Percentiles rank a stretch among this genome's conserved stretches.
phyloP scores from a whole-genome alignment of 805 yeast genomes.

The Saccharomycopsis fodiens region DNA sequence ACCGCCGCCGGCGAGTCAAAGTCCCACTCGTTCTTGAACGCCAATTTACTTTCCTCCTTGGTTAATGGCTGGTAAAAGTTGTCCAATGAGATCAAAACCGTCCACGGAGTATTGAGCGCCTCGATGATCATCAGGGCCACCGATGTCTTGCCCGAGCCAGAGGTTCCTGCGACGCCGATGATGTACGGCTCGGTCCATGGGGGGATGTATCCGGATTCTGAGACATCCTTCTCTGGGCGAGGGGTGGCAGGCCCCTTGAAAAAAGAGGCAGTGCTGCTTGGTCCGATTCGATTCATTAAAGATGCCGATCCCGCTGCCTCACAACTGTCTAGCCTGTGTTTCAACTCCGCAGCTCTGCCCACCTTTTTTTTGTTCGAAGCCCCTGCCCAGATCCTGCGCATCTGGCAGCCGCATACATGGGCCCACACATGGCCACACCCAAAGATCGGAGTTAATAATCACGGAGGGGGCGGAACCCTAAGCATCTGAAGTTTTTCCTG shows the following conservation, averaged over 20 bases:
- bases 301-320: too few relatives aligned
- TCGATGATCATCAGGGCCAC: slow-evolving; percentile 78
- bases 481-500: too few relatives aligned
- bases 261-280: neutral
- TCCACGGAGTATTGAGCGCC: slow-evolving; percentile 85
- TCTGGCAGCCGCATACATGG: too few relatives aligned
- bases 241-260: neutral
- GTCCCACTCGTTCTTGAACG: slow-evolving; percentile 68
- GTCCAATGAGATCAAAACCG: slow-evolving; percentile 81
- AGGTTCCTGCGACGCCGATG: slow-evolving; percentile 80
- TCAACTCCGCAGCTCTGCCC: too few relatives aligned
- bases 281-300: too few relatives aligned
- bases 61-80: slow-evolving; percentile 80
- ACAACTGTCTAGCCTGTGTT: too few relatives aligned
- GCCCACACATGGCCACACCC: too few relatives aligned
- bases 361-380: too few relatives aligned
- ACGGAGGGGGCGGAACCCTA: too few relatives aligned
- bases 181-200: slow-evolving; percentile 88
- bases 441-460: too few relatives aligned
- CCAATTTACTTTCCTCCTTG: slow-evolving; percentile 50
- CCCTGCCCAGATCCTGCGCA: too few relatives aligned
- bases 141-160: slow-evolving; percentile 92
- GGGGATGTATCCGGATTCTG: slow-evolving; percentile 41
- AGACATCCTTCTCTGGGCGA: neutral
- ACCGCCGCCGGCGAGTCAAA: slow-evolving; percentile 83